phyloP scores from a whole-genome alignment of 176 grass and related monocot genomes.

The Hyparrhenia diplandra region DNA sequence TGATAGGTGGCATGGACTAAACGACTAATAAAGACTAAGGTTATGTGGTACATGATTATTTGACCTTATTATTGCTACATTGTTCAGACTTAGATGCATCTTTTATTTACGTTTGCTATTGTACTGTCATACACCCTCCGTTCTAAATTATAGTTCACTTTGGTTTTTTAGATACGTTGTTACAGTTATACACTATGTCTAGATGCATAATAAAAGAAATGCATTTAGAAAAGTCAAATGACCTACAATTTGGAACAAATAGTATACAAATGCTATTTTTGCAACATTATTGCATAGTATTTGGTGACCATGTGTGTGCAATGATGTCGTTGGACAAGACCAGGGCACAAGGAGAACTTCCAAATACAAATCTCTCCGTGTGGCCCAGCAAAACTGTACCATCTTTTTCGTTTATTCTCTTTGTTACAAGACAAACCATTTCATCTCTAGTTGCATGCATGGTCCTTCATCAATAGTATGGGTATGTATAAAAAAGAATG shows the following conservation, averaged over 20 bases:
- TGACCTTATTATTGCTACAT: not conserved
- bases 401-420: not conserved
- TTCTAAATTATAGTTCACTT: no score
- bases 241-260: no score
- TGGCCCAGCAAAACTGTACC: slow-evolving; percentile 8
- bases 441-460: not conserved
- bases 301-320: slow-evolving; percentile 4
- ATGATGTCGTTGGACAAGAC: slow-evolving; percentile 5
- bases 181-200: no score
- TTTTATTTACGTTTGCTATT: no score
- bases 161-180: no score
- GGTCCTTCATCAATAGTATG: not conserved
- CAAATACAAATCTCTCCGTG: not conserved
- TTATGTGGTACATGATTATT: not conserved
- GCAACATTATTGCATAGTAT: no score
- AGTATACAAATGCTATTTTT: no score
- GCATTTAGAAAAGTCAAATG: no score
- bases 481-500: not conserved
- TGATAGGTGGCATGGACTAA: not conserved
- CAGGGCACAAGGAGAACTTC: not conserved
- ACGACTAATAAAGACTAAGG: not conserved
- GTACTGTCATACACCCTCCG: no score
- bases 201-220: no score
- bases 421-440: not conserved
- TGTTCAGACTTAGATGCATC: no score